phyloP scores from a whole-genome alignment of 306 rosid species.

The Hippophae rhamnoides region DNA sequence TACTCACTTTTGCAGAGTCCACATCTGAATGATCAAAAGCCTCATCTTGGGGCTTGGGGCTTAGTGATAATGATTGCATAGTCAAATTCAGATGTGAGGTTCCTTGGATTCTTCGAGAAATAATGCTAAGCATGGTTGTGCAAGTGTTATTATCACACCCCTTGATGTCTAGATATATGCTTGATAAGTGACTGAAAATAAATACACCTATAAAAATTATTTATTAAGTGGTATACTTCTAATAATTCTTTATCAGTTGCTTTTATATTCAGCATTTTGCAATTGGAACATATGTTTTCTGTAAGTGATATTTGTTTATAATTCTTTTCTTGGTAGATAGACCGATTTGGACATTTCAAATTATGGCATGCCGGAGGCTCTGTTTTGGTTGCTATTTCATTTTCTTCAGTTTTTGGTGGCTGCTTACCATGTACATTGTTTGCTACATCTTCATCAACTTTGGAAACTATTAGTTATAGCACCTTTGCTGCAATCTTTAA shows the following conservation, averaged over 20 bases:
- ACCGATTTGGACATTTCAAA: conserved; percentile 90
- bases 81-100: not conserved
- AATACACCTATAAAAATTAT: not conserved
- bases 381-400: conserved; percentile 80
- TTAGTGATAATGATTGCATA: not conserved
- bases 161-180: conserved; percentile 8
- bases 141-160: not conserved
- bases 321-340: conserved; percentile 56
- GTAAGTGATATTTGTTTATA: conserved; percentile 15
- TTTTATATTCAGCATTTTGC: conserved; percentile 9
- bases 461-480: conserved; percentile 77
- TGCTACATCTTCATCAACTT: conserved; percentile 36
- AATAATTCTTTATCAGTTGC: too few species aligned
- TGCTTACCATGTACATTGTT: conserved; percentile 70
- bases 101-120: not conserved
- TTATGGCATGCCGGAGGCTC: conserved; percentile 99
- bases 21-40: not conserved
- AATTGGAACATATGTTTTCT: conserved; percentile 14
- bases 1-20: not conserved
- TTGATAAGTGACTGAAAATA: conserved; percentile 6
- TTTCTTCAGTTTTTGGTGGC: conserved; percentile 93
- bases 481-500: conserved; percentile 86
- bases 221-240: too few species aligned
- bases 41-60: not conserved
- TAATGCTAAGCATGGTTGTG: not conserved